These are phyloP conservation scores for Thuidium tamariscinum DNA, from an alignment of 225 moss, liverwort and hornwort species.

Conservation along the genomic window DNA sequence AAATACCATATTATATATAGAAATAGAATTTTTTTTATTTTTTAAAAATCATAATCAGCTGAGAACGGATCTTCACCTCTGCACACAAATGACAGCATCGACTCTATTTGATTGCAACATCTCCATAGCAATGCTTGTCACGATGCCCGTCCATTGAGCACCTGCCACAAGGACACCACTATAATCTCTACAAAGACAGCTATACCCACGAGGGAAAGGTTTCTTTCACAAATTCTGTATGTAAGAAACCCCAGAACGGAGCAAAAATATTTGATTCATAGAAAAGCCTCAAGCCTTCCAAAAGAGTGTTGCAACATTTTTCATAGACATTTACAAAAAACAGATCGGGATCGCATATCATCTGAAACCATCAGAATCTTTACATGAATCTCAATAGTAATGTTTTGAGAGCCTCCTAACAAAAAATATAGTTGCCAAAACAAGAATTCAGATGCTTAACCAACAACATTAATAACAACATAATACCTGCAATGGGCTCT, in stretches of 20 bases:
- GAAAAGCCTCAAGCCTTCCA: not conserved
- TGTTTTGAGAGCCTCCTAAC: not conserved
- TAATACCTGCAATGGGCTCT: slow-evolving; percentile 70
- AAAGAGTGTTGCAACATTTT: not conserved
- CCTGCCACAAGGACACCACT: slow-evolving; percentile 30
- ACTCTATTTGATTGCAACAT: slow-evolving; percentile 78
- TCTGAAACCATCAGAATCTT: not conserved
- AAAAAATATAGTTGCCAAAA: not conserved
- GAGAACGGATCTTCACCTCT: slow-evolving; percentile 46
- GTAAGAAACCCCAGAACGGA: not conserved
- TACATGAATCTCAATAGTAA: not conserved
- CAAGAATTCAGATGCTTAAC: not conserved
- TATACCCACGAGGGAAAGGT: not conserved
- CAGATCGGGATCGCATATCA: not conserved
- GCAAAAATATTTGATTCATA: not conserved
- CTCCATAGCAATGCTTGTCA: slow-evolving; percentile 96
- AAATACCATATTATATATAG: not conserved
- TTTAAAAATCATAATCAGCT: not conserved
- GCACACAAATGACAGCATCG: slow-evolving; percentile 95
- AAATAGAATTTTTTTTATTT: too few relatives aligned
- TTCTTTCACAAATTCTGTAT: not conserved
- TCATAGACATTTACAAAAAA: not conserved
- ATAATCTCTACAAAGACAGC: not conserved
- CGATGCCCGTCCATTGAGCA: slow-evolving; percentile 99
- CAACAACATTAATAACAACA: not conserved